phyloP scores from a whole-genome alignment of 2,329 filamentous ascomycete species.

The Diaporthe vexans region DNA sequence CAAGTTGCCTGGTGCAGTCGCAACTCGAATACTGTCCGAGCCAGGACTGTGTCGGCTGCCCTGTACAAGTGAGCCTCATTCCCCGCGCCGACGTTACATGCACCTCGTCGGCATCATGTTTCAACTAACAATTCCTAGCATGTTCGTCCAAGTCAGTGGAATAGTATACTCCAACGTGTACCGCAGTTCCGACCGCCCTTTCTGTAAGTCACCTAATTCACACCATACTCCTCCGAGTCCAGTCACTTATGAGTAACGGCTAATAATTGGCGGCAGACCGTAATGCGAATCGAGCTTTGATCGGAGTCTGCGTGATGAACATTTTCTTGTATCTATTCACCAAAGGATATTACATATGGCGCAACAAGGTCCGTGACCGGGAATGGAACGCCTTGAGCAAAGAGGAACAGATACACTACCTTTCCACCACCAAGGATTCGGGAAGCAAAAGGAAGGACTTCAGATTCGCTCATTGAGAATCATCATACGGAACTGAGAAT shows the following conservation, averaged over 20 bases:
- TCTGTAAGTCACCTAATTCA: slow-evolving; percentile 45
- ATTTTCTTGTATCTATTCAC: slow-evolving; percentile 62
- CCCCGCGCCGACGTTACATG: too few relatives aligned
- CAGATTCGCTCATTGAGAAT: slow-evolving; percentile 49
- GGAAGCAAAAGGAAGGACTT: slow-evolving; percentile 53
- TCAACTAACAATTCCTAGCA: background rate
- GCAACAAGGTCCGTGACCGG: slow-evolving; percentile 60
- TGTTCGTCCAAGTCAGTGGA: slow-evolving; percentile 20
- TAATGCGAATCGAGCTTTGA: slow-evolving; percentile 41
- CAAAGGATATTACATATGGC: slow-evolving; percentile 66
- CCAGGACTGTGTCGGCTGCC: slow-evolving; percentile 16
- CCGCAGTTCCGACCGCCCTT: slow-evolving; percentile 14
- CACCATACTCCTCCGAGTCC: slow-evolving; percentile 54
- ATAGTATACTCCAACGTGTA: slow-evolving; percentile 26
- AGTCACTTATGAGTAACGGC: background rate
- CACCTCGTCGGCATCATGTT: too few relatives aligned
- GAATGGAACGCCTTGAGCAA: slow-evolving; percentile 63
- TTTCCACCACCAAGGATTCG: slow-evolving; percentile 50
- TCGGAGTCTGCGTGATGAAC: slow-evolving; percentile 59
- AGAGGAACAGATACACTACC: slow-evolving; percentile 47
- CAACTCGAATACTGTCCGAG: slow-evolving; percentile 6
- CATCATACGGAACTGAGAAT: too few relatives aligned
- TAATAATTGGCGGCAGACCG: background rate
- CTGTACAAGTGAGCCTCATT: background rate
- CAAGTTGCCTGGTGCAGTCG: slow-evolving; percentile 23